Evolutionary conservation across 352 stramenopile genomes (phyloP).

Genomic region (Phytopythium chamaehyphon): DNA sequence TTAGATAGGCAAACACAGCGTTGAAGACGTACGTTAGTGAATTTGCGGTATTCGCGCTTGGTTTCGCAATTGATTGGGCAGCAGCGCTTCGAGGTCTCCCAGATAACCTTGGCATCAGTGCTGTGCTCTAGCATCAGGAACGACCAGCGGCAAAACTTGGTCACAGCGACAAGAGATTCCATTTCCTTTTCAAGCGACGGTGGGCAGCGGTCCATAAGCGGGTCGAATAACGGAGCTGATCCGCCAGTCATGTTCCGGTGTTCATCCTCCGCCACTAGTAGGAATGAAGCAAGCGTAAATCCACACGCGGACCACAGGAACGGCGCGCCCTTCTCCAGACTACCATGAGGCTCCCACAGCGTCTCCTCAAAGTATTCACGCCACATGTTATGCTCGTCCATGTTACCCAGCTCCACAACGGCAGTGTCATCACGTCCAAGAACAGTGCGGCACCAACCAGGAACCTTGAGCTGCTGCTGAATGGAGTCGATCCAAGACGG

Average conservation of each 20-base stretch:
- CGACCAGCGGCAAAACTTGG: slow-evolving; percentile 86
- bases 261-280: slow-evolving; percentile 69
- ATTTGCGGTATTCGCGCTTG: slow-evolving; percentile 85
- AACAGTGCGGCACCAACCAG: slow-evolving; percentile 68
- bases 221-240: slow-evolving; percentile 32
- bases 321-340: slow-evolving; percentile 78
- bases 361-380: slow-evolving; percentile 87
- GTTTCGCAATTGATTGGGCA: slow-evolving; percentile 83
- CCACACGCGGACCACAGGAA: slow-evolving; percentile 84
- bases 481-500: slow-evolving; percentile 54
- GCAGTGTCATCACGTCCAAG: slow-evolving; percentile 60
- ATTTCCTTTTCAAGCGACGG: slow-evolving; percentile 80
- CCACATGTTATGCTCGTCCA: slow-evolving; percentile 74
- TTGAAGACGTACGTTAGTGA: slow-evolving; percentile 57
- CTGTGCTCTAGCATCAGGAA: slow-evolving; percentile 84
- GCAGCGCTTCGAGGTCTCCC: slow-evolving; percentile 83
- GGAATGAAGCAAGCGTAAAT: slow-evolving; percentile 75
- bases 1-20: not conserved
- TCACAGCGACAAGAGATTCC: slow-evolving; percentile 62
- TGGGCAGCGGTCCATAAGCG: slow-evolving; percentile 51
- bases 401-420: slow-evolving; percentile 31
- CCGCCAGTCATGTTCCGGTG: slow-evolving; percentile 13
- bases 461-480: slow-evolving; percentile 50
- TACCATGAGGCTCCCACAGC: slow-evolving; percentile 83
- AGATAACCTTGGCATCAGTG: slow-evolving; percentile 84